A percentile compares a stretch with the other conserved stretches of the same genome.
phyloP scores from a whole-genome alignment of 208 protist genomes.

The Crithidia fasciculata region DNA sequence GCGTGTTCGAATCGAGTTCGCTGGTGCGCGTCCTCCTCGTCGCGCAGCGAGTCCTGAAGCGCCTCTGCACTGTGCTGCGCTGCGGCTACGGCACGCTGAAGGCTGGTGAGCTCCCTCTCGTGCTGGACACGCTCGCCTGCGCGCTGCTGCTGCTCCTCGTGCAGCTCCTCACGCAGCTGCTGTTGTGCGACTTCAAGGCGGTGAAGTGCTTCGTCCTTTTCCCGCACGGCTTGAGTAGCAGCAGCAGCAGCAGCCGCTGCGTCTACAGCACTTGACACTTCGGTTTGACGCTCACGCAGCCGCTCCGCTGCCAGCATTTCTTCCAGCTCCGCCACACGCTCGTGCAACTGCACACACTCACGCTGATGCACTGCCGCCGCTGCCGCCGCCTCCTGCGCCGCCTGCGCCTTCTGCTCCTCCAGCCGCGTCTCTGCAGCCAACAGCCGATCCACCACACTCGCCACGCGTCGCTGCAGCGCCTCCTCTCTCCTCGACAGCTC shows the following conservation, averaged over 20 bases:
- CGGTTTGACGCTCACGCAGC: neutral
- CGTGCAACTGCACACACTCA: neutral
- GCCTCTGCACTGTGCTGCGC: neutral
- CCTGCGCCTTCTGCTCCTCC: neutral
- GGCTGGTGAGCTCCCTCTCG: neutral
- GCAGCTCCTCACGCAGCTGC: constrained; percentile 1
- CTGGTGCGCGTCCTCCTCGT: constrained; percentile 1
- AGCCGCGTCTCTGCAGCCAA: neutral
- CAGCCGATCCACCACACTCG: constrained; percentile 5
- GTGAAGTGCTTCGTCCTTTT: neutral
- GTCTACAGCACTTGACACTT: neutral
- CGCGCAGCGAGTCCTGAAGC: neutral
- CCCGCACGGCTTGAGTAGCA: neutral
- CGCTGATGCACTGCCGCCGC: neutral
- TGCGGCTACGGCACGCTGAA: neutral
- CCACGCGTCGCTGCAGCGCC: neutral
- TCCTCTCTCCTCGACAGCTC: constrained; percentile 12
- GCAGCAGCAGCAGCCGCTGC: neutral
- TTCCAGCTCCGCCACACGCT: constrained; percentile 6
- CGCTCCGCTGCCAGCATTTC: neutral
- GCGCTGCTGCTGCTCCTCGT: neutral
- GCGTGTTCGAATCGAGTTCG: neutral
- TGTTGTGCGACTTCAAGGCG: neutral
- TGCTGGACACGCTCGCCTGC: neutral
- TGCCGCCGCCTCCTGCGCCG: neutral